These are phyloP conservation scores for Phaseolus lunatus DNA, from an alignment of 306 rosid genomes.

Conservation along the genomic window DNA sequence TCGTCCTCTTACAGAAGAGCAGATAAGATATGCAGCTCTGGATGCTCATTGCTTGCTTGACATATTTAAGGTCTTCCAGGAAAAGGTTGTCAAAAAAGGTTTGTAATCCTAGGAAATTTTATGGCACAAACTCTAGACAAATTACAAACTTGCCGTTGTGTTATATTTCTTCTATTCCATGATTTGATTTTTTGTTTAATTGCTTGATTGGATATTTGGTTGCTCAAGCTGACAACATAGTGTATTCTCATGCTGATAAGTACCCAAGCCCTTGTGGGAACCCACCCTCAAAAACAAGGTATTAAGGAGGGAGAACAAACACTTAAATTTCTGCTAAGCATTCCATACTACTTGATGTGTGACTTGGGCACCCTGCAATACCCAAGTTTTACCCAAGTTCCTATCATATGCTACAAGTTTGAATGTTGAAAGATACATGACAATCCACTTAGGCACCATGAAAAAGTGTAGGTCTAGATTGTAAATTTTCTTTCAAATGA, in stretches of 20 bases:
- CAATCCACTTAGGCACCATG: too few relatives aligned
- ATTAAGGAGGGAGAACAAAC: too few relatives aligned
- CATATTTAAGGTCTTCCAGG: conserved; percentile 73
- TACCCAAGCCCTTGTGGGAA: background rate
- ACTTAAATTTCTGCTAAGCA: too few relatives aligned
- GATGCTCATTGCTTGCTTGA: conserved; percentile 96
- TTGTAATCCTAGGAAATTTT: conserved; percentile 43
- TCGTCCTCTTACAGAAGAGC: conserved; percentile 95
- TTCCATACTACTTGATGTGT: too few relatives aligned
- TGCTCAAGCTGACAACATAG: background rate
- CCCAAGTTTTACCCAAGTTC: too few relatives aligned
- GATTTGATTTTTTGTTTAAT: conserved; percentile 7
- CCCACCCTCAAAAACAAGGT: too few relatives aligned
- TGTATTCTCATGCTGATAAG: too few relatives aligned
- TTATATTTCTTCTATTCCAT: conserved; percentile 29
- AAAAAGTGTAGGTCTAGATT: too few relatives aligned
- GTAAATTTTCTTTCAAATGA: too few relatives aligned
- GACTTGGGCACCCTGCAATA: too few relatives aligned
- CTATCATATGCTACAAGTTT: too few relatives aligned
- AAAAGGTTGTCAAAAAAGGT: conserved; percentile 76
- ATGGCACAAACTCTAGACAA: conserved; percentile 26
- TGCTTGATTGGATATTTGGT: conserved; percentile 23
- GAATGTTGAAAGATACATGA: too few relatives aligned
- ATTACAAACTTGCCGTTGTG: conserved; percentile 12
- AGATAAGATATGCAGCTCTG: conserved; percentile 83